Conservation (phyloP, 352 stramenopile species). For the Pythium dissotocum region DNA sequence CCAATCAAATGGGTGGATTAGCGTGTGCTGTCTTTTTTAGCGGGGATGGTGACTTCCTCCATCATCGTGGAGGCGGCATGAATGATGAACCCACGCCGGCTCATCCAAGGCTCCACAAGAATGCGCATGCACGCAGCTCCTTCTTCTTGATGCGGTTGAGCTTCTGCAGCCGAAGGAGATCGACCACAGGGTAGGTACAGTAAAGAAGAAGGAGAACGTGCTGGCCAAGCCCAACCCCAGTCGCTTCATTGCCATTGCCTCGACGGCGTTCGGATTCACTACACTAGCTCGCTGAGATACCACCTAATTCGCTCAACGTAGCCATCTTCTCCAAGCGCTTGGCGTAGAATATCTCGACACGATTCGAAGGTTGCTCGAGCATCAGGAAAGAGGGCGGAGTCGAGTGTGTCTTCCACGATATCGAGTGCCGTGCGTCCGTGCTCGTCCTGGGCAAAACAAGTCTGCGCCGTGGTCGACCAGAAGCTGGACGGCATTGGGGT, state of each 20-base stretch:
- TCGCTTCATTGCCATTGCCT: too few relatives aligned
- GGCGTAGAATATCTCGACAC: too few relatives aligned
- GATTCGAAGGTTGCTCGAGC: too few relatives aligned
- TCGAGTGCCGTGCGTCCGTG: neutral
- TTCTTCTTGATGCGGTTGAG: too few relatives aligned
- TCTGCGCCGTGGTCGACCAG: neutral
- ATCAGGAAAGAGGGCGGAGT: neutral
- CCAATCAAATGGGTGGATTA: neutral
- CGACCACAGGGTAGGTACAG: too few relatives aligned
- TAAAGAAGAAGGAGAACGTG: too few relatives aligned
- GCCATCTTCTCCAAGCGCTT: too few relatives aligned
- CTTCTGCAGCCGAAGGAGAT: too few relatives aligned
- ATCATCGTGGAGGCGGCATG: neutral
- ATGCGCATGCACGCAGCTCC: neutral
- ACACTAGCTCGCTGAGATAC: too few relatives aligned
- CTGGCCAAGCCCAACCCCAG: too few relatives aligned
- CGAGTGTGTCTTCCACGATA: neutral
- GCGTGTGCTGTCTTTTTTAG: neutral
- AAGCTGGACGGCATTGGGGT: neutral
- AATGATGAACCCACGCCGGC: neutral
- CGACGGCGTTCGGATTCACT: too few relatives aligned
- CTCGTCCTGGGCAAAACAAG: neutral
- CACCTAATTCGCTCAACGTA: too few relatives aligned
- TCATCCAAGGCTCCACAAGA: neutral
- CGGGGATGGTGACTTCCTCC: neutral